These are phyloP conservation scores for Oropetium thomaeum DNA, from an alignment of 176 grass and related monocot genomes.

Conservation along the genomic window DNA sequence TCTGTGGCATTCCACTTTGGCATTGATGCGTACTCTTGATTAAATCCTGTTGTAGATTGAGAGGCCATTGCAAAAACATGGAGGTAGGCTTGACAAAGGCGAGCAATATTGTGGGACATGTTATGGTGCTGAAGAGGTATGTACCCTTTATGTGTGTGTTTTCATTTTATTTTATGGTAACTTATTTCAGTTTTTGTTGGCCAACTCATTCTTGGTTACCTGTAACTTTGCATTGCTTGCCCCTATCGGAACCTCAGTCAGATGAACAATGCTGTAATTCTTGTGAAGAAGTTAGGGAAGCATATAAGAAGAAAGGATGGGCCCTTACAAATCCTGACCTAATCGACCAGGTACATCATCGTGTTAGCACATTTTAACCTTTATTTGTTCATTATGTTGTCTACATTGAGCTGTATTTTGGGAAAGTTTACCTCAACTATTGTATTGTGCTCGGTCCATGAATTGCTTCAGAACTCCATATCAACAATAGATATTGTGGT, in stretches of 20 bases:
- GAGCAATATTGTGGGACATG: constrained; percentile 96
- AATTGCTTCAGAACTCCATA: background rate
- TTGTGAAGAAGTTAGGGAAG: constrained; percentile 94
- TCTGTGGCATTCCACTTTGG: background rate
- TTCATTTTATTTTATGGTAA: background rate
- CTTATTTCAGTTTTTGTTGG: background rate
- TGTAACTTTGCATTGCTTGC: constrained; percentile 12
- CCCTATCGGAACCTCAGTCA: constrained; percentile 46
- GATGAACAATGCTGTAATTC: constrained; percentile 98
- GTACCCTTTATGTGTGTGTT: background rate
- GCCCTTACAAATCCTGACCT: constrained; percentile 78
- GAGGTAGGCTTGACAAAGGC: constrained; percentile 81
- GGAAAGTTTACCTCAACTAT: background rate
- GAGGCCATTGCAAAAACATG: constrained; percentile 95
- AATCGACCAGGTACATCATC: constrained; percentile 82
- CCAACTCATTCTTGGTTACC: constrained; percentile 18
- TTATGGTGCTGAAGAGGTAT: constrained; percentile 88
- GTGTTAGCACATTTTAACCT: constrained; percentile 15
- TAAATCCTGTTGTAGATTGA: constrained; percentile 59
- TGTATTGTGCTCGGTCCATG: background rate
- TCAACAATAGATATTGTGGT: too few species aligned
- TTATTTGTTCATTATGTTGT: background rate
- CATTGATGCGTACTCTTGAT: constrained; percentile 25
- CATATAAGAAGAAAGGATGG: constrained; percentile 97
- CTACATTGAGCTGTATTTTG: constrained; percentile 14